These are phyloP conservation scores for Pilobolus umbonatus DNA, from an alignment of 192 early-diverging fungal genomes.

Conservation along the genomic window DNA sequence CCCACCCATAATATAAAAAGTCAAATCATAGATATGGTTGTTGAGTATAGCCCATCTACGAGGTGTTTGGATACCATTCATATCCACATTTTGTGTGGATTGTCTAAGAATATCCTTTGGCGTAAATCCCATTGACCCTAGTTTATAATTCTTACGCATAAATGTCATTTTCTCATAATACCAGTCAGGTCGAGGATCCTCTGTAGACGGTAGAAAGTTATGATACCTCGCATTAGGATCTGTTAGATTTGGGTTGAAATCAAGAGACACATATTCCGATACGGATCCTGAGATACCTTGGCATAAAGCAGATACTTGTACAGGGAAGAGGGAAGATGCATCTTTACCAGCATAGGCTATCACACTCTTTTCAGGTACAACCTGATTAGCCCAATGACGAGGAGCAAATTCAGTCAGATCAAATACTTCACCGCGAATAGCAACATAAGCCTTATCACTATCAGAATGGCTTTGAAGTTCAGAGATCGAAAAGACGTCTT, in stretches of 20 bases:
- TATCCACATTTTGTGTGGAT: conserved; percentile 25
- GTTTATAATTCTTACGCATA: conserved; percentile 55
- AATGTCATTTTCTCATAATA: conserved; percentile 58
- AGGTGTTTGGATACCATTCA: conserved; percentile 31
- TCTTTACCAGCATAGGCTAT: conserved; percentile 53
- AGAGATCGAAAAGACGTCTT: conserved; percentile 63
- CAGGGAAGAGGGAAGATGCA: conserved; percentile 62
- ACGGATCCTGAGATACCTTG: conserved; percentile 32
- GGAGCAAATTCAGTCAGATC: conserved; percentile 64
- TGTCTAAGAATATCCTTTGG: conserved; percentile 52
- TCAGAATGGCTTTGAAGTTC: conserved; percentile 43
- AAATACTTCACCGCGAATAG: conserved; percentile 82
- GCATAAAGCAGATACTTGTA: conserved; percentile 66
- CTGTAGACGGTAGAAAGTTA: conserved; percentile 64
- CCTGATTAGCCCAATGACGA: conserved; percentile 46
- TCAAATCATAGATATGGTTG: conserved; percentile 68
- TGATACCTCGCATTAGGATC: conserved; percentile 56
- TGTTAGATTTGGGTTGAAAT: conserved; percentile 44
- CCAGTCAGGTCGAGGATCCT: conserved; percentile 62
- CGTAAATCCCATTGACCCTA: conserved; percentile 62
- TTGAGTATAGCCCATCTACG: conserved; percentile 61
- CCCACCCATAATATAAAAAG: conserved; percentile 59
- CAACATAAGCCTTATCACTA: conserved; percentile 52
- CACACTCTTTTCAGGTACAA: conserved; percentile 54
- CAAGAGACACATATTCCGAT: conserved; percentile 40